These are phyloP conservation scores for Chlamydomonas schloesseri DNA, from an alignment of 139 green algal genomes.

Conservation along the genomic window DNA sequence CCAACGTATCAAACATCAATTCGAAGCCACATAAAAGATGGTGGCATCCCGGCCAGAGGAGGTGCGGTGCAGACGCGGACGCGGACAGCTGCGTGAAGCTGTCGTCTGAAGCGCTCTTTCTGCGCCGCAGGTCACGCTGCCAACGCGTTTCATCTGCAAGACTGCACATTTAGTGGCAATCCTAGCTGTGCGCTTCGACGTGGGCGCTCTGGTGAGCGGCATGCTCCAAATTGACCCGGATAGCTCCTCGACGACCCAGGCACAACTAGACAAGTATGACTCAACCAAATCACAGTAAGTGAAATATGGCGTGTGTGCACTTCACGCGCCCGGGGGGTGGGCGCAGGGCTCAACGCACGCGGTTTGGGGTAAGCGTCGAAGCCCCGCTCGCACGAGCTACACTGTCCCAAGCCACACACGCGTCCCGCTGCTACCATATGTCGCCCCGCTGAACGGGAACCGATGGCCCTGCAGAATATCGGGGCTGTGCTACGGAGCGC, in stretches of 20 bases:
- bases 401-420: too few species aligned
- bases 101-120: too few species aligned
- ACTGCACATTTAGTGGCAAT: constrained; percentile 61
- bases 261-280: too few species aligned
- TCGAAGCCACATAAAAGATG: background rate
- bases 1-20: too few species aligned
- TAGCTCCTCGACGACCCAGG: too few species aligned
- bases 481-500: constrained; percentile 49
- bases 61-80: background rate
- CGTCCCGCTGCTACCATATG: too few species aligned
- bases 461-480: constrained; percentile 39
- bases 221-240: constrained; percentile 24
- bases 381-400: too few species aligned
- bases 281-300: constrained; percentile 6
- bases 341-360: too few species aligned
- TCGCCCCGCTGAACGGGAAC: too few species aligned
- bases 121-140: constrained; percentile 58
- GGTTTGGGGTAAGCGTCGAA: too few species aligned
- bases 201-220: constrained; percentile 26
- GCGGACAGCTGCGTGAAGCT: constrained; percentile 16
- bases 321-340: too few species aligned
- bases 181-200: constrained; percentile 59
- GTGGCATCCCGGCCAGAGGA: constrained; percentile 12
- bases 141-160: constrained; percentile 55
- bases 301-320: too few species aligned